Evolutionary conservation across 1,284 basidiomycete genomes (phyloP).

Genomic region (Irpex rosettiformis): DNA sequence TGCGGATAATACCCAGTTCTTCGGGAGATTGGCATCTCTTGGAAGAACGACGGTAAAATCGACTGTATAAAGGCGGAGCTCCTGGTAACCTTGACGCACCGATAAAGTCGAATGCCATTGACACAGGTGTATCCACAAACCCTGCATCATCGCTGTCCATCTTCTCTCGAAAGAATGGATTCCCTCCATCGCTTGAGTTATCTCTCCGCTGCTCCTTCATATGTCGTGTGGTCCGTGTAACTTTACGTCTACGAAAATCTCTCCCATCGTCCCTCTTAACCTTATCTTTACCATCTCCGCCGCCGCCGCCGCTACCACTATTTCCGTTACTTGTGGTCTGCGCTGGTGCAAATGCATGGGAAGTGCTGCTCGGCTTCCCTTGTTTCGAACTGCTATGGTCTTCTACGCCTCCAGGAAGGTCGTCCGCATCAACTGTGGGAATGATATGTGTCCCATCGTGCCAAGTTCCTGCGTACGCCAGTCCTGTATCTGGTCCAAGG

Average conservation of each 20-base stretch:
- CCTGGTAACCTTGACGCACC: slow-evolving; percentile 31
- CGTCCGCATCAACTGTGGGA: slow-evolving; percentile 28
- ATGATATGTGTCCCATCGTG: slow-evolving; percentile 40
- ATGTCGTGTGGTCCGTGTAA: neutral
- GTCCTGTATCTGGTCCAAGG: slow-evolving; percentile 27
- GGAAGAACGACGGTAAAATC: neutral
- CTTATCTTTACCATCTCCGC: slow-evolving; percentile 2
- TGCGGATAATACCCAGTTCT: neutral
- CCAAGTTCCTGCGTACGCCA: slow-evolving; percentile 35
- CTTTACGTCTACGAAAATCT: neutral
- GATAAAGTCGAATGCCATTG: slow-evolving; percentile 44
- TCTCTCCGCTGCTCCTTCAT: slow-evolving; percentile 9
- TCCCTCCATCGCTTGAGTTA: slow-evolving; percentile 12
- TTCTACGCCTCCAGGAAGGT: slow-evolving; percentile 13
- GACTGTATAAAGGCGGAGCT: neutral
- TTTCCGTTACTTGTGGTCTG: slow-evolving; percentile 2
- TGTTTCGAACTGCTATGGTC: slow-evolving; percentile 7
- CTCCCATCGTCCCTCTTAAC: slow-evolving; percentile 8
- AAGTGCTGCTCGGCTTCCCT: neutral
- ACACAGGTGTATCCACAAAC: slow-evolving; percentile 37
- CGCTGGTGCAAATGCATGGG: neutral
- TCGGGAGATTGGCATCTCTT: slow-evolving; percentile 4
- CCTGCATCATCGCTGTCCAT: slow-evolving; percentile 35
- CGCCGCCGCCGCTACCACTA: slow-evolving; percentile 9
- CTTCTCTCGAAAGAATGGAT: slow-evolving; percentile 25